Percentiles rank a stretch among this genome's conserved stretches.
Evolutionary conservation across 306 rosid genomes (phyloP).

Genomic region (Prunus davidiana): DNA sequence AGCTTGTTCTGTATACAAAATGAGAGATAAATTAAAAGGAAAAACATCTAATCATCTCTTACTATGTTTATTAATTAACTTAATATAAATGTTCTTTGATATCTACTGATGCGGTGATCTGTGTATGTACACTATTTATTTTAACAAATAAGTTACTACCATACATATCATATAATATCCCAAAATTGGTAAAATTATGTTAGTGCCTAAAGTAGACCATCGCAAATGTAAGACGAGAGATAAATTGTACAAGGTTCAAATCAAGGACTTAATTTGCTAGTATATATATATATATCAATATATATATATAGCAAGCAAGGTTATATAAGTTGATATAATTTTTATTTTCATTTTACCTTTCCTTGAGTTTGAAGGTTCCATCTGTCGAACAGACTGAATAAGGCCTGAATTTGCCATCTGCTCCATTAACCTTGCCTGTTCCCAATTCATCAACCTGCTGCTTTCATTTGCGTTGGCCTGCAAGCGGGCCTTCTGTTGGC

Average conservation of each 20-base stretch:
- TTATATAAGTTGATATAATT: background rate
- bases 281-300: too few relatives aligned
- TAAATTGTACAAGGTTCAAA: background rate
- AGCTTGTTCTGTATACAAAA: background rate
- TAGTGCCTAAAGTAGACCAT: background rate
- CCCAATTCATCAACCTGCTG: background rate
- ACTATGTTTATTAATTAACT: background rate
- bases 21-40: background rate
- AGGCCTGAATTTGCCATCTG: background rate
- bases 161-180: background rate
- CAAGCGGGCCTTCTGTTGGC: background rate
- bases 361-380: background rate
- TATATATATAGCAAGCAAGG: background rate
- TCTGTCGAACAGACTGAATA: background rate
- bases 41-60: background rate
- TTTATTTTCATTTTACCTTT: background rate
- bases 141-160: background rate
- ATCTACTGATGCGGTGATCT: rapidly evolving
- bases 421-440: background rate
- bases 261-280: background rate
- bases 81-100: background rate
- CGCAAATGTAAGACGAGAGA: background rate
- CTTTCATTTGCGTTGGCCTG: constrained; percentile 5
- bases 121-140: background rate
- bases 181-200: background rate